Evolutionary conservation across 352 stramenopile species (phyloP).

Genomic region (Pythium rhizo-oryzae): DNA sequence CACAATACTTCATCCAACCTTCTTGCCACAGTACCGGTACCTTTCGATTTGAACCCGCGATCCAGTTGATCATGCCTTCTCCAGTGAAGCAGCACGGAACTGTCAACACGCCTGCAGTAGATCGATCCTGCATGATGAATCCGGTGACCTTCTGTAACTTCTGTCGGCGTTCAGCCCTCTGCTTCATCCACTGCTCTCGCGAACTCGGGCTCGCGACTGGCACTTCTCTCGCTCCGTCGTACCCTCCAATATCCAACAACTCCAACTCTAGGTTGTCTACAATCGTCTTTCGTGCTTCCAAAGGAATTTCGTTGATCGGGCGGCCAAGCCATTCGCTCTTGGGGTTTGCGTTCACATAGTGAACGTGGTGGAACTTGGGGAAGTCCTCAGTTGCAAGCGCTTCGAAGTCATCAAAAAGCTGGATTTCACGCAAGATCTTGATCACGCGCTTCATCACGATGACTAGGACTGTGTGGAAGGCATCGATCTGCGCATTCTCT

Average conservation of each 20-base stretch:
- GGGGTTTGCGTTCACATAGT: conserved; percentile 49
- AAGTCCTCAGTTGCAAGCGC: conserved; percentile 48
- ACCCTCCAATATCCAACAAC: conserved; percentile 51
- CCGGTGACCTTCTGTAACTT: conserved; percentile 44
- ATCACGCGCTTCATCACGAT: conserved; percentile 61
- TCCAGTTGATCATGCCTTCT: conserved; percentile 67
- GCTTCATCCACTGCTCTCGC: conserved; percentile 54
- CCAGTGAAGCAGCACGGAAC: conserved; percentile 59
- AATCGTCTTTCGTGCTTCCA: conserved; percentile 58
- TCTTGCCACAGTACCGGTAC: conserved; percentile 50
- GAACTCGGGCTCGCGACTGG: conserved; percentile 22
- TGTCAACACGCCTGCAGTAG: conserved; percentile 36
- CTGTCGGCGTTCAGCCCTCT: conserved; percentile 45
- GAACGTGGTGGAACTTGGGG: conserved; percentile 49
- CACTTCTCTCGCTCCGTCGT: conserved; percentile 15
- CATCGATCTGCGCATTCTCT: conserved; percentile 68
- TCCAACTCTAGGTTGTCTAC: conserved; percentile 68
- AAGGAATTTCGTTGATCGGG: conserved; percentile 54
- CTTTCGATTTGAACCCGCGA: conserved; percentile 21
- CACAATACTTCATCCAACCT: conserved; percentile 54
- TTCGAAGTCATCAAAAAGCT: conserved; percentile 67
- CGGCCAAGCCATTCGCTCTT: conserved; percentile 58
- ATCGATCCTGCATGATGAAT: conserved; percentile 62
- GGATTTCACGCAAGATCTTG: conserved; percentile 54
- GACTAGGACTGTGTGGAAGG: conserved; percentile 52